A percentile compares a stretch with the other conserved stretches of the same genome.
Evolutionary conservation across 176 grass and related monocot genomes (phyloP).

Genomic region (Chloris gayana): DNA sequence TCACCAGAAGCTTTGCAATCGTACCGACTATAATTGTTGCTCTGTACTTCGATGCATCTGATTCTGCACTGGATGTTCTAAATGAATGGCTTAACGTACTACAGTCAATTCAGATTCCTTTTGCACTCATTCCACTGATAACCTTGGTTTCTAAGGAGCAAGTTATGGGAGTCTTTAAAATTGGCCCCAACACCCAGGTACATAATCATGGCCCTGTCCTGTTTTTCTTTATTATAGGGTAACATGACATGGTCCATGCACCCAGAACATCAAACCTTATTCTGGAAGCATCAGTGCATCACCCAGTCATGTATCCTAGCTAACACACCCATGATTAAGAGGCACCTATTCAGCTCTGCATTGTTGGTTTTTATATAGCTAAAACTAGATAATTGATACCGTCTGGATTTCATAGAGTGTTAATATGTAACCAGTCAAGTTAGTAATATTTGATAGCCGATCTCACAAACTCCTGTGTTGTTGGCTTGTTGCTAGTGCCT

Average conservation of each 20-base stretch:
- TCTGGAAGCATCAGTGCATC: not conserved
- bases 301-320: not conserved
- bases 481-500: too few species aligned
- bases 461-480: not conserved
- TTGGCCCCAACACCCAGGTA: conserved; percentile 74
- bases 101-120: conserved; percentile 96
- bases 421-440: not conserved
- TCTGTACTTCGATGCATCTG: conserved; percentile 77
- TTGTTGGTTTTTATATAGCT: not conserved
- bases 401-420: not conserved
- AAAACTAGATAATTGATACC: not conserved
- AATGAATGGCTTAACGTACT: conserved; percentile 99
- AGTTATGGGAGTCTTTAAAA: conserved; percentile 91
- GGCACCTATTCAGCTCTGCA: not conserved
- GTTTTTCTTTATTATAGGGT: not conserved
- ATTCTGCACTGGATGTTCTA: conserved; percentile 85
- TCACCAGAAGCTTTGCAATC: conserved; percentile 93
- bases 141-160: conserved; percentile 92
- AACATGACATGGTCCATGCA: not conserved
- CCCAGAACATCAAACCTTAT: not conserved
- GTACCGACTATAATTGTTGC: conserved; percentile 90
- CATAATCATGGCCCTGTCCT: conserved; percentile 14
- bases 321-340: too few species aligned
- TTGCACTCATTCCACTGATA: conserved; percentile 88
- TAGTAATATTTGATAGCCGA: not conserved